These are phyloP conservation scores for Fraxinus pennsylvanica DNA, from an alignment of 257 asterid genomes.

Conservation along the genomic window DNA sequence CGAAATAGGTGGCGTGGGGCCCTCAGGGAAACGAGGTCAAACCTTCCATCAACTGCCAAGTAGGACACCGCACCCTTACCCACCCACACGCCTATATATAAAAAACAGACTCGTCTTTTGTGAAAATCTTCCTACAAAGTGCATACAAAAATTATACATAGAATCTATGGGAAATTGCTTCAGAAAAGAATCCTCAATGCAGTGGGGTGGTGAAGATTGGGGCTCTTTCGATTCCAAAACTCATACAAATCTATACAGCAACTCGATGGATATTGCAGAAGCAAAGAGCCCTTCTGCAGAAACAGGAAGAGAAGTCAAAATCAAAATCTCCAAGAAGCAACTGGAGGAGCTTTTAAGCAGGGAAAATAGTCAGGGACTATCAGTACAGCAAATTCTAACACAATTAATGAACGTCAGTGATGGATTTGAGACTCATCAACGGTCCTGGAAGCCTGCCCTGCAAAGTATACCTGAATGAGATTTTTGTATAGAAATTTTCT, in stretches of 20 bases:
- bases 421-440: constrained; percentile 27
- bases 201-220: constrained; percentile 82
- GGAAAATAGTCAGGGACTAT: constrained; percentile 33
- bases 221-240: constrained; percentile 33
- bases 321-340: constrained; percentile 59
- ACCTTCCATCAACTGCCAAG: constrained; percentile 27
- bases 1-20: constrained; percentile 23
- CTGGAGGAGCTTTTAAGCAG: constrained; percentile 42
- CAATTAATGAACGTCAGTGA: constrained; percentile 37
- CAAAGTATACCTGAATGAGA: constrained; percentile 62
- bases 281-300: background rate
- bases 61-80: constrained; percentile 6
- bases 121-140: constrained; percentile 17
- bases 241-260: background rate
- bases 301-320: constrained; percentile 50
- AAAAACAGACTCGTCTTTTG: background rate
- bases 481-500: background rate
- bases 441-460: constrained; percentile 54
- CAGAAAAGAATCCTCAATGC: constrained; percentile 42
- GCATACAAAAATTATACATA: background rate
- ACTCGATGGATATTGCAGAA: constrained; percentile 1
- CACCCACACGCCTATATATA: background rate
- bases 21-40: constrained; percentile 14
- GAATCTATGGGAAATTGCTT: constrained; percentile 63
- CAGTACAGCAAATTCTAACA: constrained; percentile 41